These are phyloP conservation scores for Massariosphaeria phaeospora DNA, from an alignment of 495 filamentous ascomycete species.

Conservation along the genomic window DNA sequence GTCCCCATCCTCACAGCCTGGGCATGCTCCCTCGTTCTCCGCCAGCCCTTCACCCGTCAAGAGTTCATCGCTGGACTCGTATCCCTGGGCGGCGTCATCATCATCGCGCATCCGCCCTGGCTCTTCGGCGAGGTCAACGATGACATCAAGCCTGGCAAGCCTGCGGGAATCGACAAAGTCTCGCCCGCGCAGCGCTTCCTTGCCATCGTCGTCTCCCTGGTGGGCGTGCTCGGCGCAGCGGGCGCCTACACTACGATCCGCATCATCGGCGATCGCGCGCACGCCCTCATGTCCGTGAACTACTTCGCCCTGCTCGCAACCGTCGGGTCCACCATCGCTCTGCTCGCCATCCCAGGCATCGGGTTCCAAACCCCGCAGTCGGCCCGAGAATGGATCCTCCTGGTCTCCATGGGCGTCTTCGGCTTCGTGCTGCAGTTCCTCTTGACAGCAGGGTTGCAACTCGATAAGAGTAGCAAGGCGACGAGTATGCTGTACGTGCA, in stretches of 20 bases:
- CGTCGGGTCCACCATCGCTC: neutral
- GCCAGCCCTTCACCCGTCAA: neutral
- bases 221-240: neutral
- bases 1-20: slow-evolving; percentile 8
- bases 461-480: neutral
- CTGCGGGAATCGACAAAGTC: neutral
- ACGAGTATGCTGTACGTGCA: slow-evolving; percentile 5
- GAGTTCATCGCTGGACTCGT: slow-evolving; percentile 1
- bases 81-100: neutral
- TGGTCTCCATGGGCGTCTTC: neutral
- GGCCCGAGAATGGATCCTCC: neutral
- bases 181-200: neutral
- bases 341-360: neutral
- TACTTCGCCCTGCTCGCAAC: slow-evolving; percentile 10
- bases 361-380: neutral
- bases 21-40: slow-evolving; percentile 1
- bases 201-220: neutral
- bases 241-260: slow-evolving; percentile 7
- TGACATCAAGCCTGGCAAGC: neutral
- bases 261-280: slow-evolving; percentile 5
- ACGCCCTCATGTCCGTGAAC: slow-evolving; percentile 9
- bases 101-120: slow-evolving; percentile 4
- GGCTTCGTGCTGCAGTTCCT: slow-evolving; percentile 13
- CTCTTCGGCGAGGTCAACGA: neutral
- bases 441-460: slow-evolving; percentile 1